Percentiles rank a stretch among this genome's conserved stretches.
Conservation (phyloP, 495 filamentous ascomycete genomes). For the Penicillium antarcticum region DNA sequence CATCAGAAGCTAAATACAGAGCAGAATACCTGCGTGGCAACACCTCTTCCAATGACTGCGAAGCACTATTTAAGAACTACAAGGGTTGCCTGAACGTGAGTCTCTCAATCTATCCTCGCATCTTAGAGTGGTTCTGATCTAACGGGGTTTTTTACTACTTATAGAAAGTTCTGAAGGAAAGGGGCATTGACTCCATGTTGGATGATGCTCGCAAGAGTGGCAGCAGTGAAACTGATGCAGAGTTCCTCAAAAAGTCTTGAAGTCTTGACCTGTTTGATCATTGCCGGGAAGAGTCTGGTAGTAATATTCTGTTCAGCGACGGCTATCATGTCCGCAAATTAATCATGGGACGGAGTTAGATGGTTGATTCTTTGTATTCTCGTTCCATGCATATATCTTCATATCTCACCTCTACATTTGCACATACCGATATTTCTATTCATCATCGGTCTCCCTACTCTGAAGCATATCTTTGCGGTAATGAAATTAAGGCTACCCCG, state of each 20-base stretch:
- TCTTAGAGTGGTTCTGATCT: background rate
- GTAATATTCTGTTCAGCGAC: conserved; percentile 5
- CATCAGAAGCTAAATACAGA: conserved; percentile 8
- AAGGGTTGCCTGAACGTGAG: conserved; percentile 75
- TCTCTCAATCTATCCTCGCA: background rate
- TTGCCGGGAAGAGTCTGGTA: background rate
- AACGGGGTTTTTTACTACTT: background rate
- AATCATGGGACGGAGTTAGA: conserved; percentile 5
- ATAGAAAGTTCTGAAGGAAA: conserved; percentile 76
- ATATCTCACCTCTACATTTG: too few species aligned
- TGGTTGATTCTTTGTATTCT: conserved; percentile 1
- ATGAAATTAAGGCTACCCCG: too few species aligned
- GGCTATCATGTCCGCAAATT: background rate
- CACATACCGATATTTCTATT: too few species aligned
- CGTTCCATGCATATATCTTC: background rate
- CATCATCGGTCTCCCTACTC: background rate
- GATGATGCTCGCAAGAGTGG: conserved; percentile 74
- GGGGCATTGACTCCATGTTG: conserved; percentile 81
- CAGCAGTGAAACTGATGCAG: conserved; percentile 74
- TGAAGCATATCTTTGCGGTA: too few species aligned
- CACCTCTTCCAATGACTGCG: conserved; percentile 78
- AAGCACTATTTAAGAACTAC: conserved; percentile 79
- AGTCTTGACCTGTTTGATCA: conserved; percentile 12
- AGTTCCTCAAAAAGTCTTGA: conserved; percentile 56
- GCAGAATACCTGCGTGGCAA: conserved; percentile 82